Evolutionary conservation across 2,329 filamentous ascomycete species (phyloP).

Genomic region (Fusarium sp.): DNA sequence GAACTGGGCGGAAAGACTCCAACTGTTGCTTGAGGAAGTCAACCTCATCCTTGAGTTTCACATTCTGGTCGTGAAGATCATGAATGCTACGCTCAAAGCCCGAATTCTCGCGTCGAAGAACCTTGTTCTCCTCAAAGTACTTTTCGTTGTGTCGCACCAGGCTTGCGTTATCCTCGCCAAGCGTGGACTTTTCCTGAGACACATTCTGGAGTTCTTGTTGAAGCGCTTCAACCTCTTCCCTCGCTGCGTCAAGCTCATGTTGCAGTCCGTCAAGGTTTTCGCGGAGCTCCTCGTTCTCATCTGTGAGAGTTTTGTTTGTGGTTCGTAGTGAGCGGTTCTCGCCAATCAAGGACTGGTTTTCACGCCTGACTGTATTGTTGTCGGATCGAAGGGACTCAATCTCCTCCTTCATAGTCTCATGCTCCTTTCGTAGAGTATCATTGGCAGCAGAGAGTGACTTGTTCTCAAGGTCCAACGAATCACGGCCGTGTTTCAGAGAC

Average conservation of each 20-base stretch:
- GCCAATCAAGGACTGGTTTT: conserved; percentile 54
- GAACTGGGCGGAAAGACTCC: conserved; percentile 51
- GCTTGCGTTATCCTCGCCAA: conserved; percentile 62
- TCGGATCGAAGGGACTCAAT: conserved; percentile 53
- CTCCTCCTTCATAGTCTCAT: conserved; percentile 50
- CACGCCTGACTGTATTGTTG: conserved; percentile 52
- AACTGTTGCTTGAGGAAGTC: conserved; percentile 57
- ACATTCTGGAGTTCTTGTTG: conserved; percentile 52
- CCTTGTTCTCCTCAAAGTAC: conserved; percentile 64
- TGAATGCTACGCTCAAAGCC: conserved; percentile 57
- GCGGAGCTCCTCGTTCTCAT: conserved; percentile 56
- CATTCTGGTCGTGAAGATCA: conserved; percentile 57
- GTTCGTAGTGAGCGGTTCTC: conserved; percentile 58
- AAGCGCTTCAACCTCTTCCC: conserved; percentile 52
- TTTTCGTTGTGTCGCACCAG: conserved; percentile 64
- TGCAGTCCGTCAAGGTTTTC: conserved; percentile 52
- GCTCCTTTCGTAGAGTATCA: conserved; percentile 49
- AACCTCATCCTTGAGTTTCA: conserved; percentile 59
- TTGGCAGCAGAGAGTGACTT: conserved; percentile 53
- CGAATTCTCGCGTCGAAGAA: conserved; percentile 57
- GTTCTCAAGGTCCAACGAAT: conserved; percentile 53
- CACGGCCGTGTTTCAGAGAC: conserved; percentile 51
- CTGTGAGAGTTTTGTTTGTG: conserved; percentile 52
- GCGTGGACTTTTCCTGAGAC: conserved; percentile 54
- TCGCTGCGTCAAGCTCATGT: conserved; percentile 53